Evolutionary conservation across 2,329 filamentous ascomycete genomes (phyloP), one percentile per base, ranked within the genome.

Genomic region (Stachybotrys elegans): DNA sequence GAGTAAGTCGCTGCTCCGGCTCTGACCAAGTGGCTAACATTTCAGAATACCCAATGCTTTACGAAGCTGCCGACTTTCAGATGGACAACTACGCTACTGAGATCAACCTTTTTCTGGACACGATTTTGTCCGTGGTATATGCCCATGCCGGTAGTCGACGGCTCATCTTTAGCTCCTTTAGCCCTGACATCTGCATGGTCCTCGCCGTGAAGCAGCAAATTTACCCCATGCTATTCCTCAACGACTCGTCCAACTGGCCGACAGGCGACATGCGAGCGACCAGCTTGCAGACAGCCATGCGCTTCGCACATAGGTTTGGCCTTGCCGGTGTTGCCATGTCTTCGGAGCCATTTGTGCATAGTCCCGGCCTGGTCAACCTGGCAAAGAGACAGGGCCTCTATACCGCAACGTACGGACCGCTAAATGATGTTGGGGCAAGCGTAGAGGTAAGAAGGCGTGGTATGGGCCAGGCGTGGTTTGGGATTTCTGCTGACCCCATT

Each of bases 1-100:
- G 78, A 97, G n/a, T n/a, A n/a, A n/a, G n/a, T n/a, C n/a, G n/a
- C n/a, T n/a, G n/a, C n/a, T n/a, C n/a, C n/a, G n/a, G n/a, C n/a
- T n/a, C n/a, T n/a, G n/a, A n/a, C n/a, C n/a, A n/a, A n/a, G n/a
- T n/a, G n/a, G n/a, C n/a, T n/a, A n/a, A n/a, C n/a, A n/a, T n/a
- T n/a, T n/a, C n/a, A n/a, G n/a, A 98, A 68, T 98, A 98, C 61
- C 93, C 93, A 5, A 97, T 97, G 91, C 79, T 98, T 34, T 86
- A 92, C 62, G 94, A 98, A 72, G 88, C 83, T 46, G 89, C 96
- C 64, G 88, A 94, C 62, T 87, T 96, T 53, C 89, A 95, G 55
- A 96, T 97, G 90, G 92, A 96, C 62, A 87, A 88, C 4, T 95
- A 95, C 59, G 91, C 89, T 1, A 88, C 97, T 38, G 93, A 98